These are phyloP conservation scores for Penicillium pulvis DNA, from an alignment of 495 filamentous ascomycete species.

Conservation along the genomic window DNA sequence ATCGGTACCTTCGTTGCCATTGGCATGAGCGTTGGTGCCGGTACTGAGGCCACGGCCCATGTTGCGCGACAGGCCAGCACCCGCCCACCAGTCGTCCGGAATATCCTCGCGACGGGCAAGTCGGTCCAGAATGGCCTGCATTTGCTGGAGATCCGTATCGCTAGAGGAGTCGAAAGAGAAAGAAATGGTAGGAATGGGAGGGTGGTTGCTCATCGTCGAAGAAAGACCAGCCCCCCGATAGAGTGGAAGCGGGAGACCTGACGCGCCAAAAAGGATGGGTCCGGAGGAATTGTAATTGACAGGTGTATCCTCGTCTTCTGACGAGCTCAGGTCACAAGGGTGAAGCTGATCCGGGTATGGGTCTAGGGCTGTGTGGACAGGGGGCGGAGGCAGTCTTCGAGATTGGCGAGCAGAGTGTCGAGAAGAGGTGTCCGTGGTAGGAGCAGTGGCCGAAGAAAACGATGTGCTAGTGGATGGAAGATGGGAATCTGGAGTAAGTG, in stretches of 20 bases:
- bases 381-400: conserved; percentile 30
- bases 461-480: conserved; percentile 80
- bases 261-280: background rate
- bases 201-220: conserved; percentile 43
- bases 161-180: conserved; percentile 34
- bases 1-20: conserved; percentile 18
- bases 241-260: conserved; percentile 24
- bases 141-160: conserved; percentile 55
- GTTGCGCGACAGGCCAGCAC: conserved; percentile 66
- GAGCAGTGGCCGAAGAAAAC: conserved; percentile 68
- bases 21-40: conserved; percentile 25
- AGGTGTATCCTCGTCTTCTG: conserved; percentile 34
- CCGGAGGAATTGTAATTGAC: conserved; percentile 12
- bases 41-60: conserved; percentile 35
- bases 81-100: conserved; percentile 76
- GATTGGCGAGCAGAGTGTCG: conserved; percentile 42
- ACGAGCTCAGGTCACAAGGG: conserved; percentile 45
- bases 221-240: conserved; percentile 32
- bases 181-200: conserved; percentile 41
- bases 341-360: conserved; percentile 45
- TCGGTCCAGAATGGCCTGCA: conserved; percentile 68
- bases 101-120: conserved; percentile 69
- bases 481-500: conserved; percentile 77
- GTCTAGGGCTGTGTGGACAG: conserved; percentile 36
- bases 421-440: conserved; percentile 37